Base-by-base conservation (phyloP, 1,284 basidiomycete genomes). In the Meripilus lineatus region DNA sequence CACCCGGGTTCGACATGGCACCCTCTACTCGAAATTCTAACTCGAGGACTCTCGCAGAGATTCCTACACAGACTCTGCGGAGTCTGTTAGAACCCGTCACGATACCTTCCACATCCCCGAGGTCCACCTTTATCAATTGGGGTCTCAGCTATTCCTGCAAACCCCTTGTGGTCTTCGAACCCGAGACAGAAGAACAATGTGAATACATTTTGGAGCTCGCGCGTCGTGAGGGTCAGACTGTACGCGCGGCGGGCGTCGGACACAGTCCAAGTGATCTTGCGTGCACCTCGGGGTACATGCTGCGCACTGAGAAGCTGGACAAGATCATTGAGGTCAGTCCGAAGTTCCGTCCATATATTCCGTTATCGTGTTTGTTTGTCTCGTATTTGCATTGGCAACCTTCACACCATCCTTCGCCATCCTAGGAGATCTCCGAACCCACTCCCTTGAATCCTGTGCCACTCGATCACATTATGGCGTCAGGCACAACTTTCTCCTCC, bases 251-350 rank as follows among this genome's bases (percentile, higher is more conserved):
- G 22, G 95, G 94, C 7, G 81, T 92, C 7, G 93, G 93, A 0
- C 95, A 98, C 67, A 90, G 86, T 50, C 96, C 95, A 8, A 89
- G 84, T 60, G 95, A 98, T 67, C 72, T 98, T 41, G 85, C 89
- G 0, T 95, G 90, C 65, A 93, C 90, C 0, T 75, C 71, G 43
- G 90, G 83, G 11, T 93, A 81, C 69, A 84, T 95, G 76, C 65
- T 95, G 43, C 76, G 85, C 41, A 88, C 86, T 51, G 80, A 81
- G 44, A 79, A 75, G 54, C 65, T 95, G 43, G 74, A 83, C 59
- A 70, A 74, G 24, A 64, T 91, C 17, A 59, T 93, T 36, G 79
- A 86, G 71, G 91, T 93, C 64, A 62, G 87, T 48, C 21, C 44
- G 22, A 18, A 15, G 25, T 35, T 35, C 23, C 32, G 18, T 23